Base-by-base conservation (phyloP, 441 rosid species). In the Populus hybrid region DNA sequence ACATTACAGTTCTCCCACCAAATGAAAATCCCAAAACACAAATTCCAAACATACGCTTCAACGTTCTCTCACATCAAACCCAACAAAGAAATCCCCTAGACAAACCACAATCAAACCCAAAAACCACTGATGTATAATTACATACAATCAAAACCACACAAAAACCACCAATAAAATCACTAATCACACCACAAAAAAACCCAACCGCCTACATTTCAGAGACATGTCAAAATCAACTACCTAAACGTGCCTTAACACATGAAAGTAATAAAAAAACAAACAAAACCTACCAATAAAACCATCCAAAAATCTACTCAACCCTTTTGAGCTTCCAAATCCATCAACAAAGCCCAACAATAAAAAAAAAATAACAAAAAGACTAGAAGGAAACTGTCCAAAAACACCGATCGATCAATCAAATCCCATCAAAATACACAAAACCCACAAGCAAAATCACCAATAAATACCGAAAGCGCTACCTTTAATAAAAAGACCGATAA, bases 401-500 rank as follows among this genome's bases (percentile, higher is more conserved):
- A 50, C 5, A 35, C 38, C 8, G 7, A 35, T 5, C 38, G 8
- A 35, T 53, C 61, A 1, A 53, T 16, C 21, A 53, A 53, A 53
- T 18, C 61, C 3, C 6, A 35, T 35, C 38, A 35, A 35, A 35
- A 35, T 35, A 35, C 38, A 35, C 38, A 35, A 35, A 35, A 35
- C 38, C 38, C 38, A 35, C 8, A 35, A 35, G 6, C 6, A 35
- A 35, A 35, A 35, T 35, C 38, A 7, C 6, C 38, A 35, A 35
- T 5, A 35, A 5, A 35, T 7, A 35, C 38, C 38, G 1, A 50
- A 7, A 6, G 26, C 24, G n/a, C n/a, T 53, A 53, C 61, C 61
- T 53, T 65, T 65, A 26, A 65, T 9, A 7, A 65, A 26, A 65
- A 57, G 73, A 86, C 88, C 88, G 86, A 76, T 91, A 95, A 35